Conservation (phyloP, 2,329 filamentous ascomycete genomes). For the Neospermospora avenae region DNA sequence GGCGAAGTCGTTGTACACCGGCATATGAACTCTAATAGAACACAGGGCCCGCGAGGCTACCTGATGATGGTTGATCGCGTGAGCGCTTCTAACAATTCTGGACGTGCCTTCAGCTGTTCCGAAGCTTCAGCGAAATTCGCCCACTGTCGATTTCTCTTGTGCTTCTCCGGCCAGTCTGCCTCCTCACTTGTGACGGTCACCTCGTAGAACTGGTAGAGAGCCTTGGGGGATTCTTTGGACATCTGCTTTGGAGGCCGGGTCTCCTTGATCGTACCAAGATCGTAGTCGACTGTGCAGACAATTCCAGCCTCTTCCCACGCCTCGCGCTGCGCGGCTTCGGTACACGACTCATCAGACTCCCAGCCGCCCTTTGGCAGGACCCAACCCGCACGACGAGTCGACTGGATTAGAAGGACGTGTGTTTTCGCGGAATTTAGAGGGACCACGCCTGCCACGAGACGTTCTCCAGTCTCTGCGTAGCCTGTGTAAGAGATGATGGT, state of each 20-base stretch:
- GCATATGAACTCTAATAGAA: conserved; percentile 26
- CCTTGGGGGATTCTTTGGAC: conserved; percentile 58
- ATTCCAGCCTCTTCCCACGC: conserved; percentile 99
- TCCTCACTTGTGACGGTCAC: conserved; percentile 85
- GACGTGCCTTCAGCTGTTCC: conserved; percentile 70
- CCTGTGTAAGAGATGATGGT: conserved; percentile 52
- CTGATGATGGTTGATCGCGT: conserved; percentile 55
- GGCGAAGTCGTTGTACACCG: conserved; percentile 5
- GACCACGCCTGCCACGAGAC: conserved; percentile 91
- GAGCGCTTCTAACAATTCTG: conserved; percentile 85
- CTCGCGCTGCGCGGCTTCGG: conserved; percentile 81
- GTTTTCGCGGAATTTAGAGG: conserved; percentile 82
- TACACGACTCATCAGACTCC: conserved; percentile 89
- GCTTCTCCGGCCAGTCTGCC: conserved; percentile 85
- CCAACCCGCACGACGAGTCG: conserved; percentile 86
- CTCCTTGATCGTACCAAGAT: conserved; percentile 84
- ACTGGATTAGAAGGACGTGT: conserved; percentile 90
- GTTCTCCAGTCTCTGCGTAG: conserved; percentile 88
- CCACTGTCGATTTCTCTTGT: conserved; percentile 90
- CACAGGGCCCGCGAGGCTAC: conserved; percentile 39
- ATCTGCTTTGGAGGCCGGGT: conserved; percentile 74
- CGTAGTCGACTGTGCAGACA: conserved; percentile 75
- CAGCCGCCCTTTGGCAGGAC: conserved; percentile 97
- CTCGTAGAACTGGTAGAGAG: conserved; percentile 79
- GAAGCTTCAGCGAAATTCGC: conserved; percentile 81